Evolutionary conservation across 805 yeast species (phyloP).

Genomic region (Hanseniaspora taiwanica): DNA sequence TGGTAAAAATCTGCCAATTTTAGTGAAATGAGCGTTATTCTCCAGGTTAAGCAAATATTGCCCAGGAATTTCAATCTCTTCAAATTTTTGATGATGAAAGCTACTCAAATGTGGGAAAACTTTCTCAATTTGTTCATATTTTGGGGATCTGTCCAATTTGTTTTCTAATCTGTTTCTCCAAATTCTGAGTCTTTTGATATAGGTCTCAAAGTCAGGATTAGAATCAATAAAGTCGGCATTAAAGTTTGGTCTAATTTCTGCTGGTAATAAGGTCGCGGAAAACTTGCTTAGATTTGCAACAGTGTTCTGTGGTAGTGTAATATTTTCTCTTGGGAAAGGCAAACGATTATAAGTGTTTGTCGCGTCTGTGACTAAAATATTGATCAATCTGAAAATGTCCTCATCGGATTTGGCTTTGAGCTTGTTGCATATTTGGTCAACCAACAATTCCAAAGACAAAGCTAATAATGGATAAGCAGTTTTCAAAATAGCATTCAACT

Average conservation of each 20-base stretch:
- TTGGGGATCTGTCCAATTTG: slow-evolving; percentile 73
- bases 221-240: slow-evolving; percentile 80
- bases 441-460: slow-evolving; percentile 82
- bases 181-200: slow-evolving; percentile 65
- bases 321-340: slow-evolving; percentile 78
- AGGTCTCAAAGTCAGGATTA: slow-evolving; percentile 80
- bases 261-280: slow-evolving; percentile 87
- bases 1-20: slow-evolving; percentile 87
- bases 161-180: slow-evolving; percentile 94
- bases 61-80: slow-evolving; percentile 95
- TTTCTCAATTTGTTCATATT: slow-evolving; percentile 70
- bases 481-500: slow-evolving; percentile 85
- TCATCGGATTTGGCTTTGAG: slow-evolving; percentile 92
- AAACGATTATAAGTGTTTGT: slow-evolving; percentile 78
- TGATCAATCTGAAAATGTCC: slow-evolving; percentile 87
- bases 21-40: slow-evolving; percentile 77
- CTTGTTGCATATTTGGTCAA: slow-evolving; percentile 87
- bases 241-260: slow-evolving; percentile 77
- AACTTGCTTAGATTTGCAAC: slow-evolving; percentile 78
- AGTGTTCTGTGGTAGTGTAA: slow-evolving; percentile 79
- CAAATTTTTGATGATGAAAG: slow-evolving; percentile 96
- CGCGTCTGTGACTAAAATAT: slow-evolving; percentile 87
- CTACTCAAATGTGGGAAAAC: slow-evolving; percentile 91
- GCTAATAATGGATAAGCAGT: slow-evolving; percentile 94
- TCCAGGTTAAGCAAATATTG: slow-evolving; percentile 85